Percentiles rank a stretch among this genome's conserved stretches.
These are phyloP conservation scores for Crithidia sp. DNA, from an alignment of 208 protist genomes.

Conservation along the genomic window DNA sequence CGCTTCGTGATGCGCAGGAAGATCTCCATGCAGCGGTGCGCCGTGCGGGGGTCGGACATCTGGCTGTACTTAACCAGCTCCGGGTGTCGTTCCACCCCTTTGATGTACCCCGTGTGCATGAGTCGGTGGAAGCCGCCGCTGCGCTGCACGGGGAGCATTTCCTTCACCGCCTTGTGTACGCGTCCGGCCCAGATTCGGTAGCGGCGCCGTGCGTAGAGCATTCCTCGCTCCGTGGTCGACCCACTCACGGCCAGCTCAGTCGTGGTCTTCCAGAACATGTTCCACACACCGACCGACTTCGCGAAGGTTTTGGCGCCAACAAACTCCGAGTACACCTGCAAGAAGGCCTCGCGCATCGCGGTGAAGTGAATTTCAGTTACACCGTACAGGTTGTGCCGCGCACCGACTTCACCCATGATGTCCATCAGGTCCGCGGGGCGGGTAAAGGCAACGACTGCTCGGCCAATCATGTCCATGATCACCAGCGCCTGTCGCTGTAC, in stretches of 20 bases:
- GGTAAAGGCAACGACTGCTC: constrained; percentile 26
- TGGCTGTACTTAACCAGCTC: constrained; percentile 17
- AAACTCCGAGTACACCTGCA: constrained; percentile 12
- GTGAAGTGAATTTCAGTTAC: constrained; percentile 13
- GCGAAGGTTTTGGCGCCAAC: background rate
- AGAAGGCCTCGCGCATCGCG: constrained; percentile 24
- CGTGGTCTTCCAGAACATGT: constrained; percentile 20
- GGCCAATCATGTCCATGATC: constrained; percentile 34
- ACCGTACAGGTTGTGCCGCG: constrained; percentile 33
- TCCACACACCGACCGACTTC: constrained; percentile 11
- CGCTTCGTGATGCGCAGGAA: constrained; percentile 30
- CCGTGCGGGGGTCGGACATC: constrained; percentile 28
- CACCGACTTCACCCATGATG: constrained; percentile 33
- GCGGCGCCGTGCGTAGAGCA: constrained; percentile 17
- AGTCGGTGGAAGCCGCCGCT: constrained; percentile 34
- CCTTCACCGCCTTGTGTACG: constrained; percentile 2
- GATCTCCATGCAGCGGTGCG: constrained; percentile 28
- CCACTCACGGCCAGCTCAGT: constrained; percentile 18
- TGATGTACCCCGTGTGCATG: constrained; percentile 30
- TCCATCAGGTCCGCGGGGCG: constrained; percentile 23
- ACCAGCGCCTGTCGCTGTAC: constrained; percentile 10
- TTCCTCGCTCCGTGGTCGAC: constrained; percentile 5
- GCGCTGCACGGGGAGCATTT: constrained; percentile 20
- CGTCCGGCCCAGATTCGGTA: constrained; percentile 14
- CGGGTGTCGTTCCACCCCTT: constrained; percentile 16